These are phyloP conservation scores for Corchorus capsularis DNA, from an alignment of 345 rosid genomes.

Conservation along the genomic window DNA sequence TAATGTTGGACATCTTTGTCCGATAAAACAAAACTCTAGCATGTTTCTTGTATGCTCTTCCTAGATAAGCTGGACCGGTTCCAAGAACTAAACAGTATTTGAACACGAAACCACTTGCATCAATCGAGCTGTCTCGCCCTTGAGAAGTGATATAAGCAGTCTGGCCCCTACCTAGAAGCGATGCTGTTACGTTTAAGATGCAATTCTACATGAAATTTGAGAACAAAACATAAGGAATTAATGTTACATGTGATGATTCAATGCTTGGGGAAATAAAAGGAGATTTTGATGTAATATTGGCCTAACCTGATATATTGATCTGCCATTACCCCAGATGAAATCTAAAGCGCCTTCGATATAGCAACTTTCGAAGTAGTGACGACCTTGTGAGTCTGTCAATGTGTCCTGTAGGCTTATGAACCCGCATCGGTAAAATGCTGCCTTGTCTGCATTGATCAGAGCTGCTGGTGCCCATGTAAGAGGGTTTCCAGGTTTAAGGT, in stretches of 20 bases:
- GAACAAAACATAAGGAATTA: background rate
- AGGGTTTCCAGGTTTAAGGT: background rate
- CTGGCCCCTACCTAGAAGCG: background rate
- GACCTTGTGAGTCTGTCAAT: background rate
- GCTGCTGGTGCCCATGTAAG: slow-evolving; percentile 42
- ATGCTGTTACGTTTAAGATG: background rate
- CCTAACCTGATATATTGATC: background rate
- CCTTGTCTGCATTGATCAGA: slow-evolving; percentile 3
- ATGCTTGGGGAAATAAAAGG: background rate
- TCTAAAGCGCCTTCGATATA: slow-evolving; percentile 1
- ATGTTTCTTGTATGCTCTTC: background rate
- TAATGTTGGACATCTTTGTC: background rate
- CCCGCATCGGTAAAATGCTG: background rate
- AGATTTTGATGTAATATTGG: background rate
- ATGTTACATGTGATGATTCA: background rate
- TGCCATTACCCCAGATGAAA: background rate
- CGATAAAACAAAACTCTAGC: background rate
- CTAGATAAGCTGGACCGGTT: background rate
- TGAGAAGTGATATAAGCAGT: slow-evolving; percentile 1
- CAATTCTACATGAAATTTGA: background rate
- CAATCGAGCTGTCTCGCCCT: background rate
- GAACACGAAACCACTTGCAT: background rate
- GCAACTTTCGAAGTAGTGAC: slow-evolving; percentile 5
- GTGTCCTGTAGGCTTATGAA: background rate
- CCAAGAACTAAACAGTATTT: background rate